Conservation (phyloP, 768 basidiomycete species). For the Termitomyces sp. region DNA sequence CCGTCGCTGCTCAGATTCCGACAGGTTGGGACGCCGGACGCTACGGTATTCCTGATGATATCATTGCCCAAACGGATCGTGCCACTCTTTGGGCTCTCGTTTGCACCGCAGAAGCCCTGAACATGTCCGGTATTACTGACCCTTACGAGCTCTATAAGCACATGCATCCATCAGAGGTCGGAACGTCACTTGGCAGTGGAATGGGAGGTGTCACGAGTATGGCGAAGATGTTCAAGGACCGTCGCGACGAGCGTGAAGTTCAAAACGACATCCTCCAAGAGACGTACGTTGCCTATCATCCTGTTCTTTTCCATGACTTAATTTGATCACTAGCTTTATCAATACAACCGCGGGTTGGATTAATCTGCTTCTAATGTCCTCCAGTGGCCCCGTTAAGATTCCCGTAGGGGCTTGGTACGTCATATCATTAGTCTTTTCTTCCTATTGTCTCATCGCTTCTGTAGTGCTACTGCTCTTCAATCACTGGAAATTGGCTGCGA, state of each 20-base stretch:
- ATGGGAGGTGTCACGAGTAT: constrained; percentile 95
- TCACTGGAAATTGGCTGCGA: constrained; percentile 99
- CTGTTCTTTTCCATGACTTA: not conserved
- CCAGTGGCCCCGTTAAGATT: constrained; percentile 97
- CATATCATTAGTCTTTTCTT: not conserved
- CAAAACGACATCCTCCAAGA: constrained; percentile 99
- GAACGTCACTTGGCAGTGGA: constrained; percentile 90
- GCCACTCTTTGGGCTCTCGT: constrained; percentile 93
- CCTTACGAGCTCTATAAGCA: constrained; percentile 97
- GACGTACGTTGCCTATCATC: constrained; percentile 61
- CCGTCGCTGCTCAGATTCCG: constrained; percentile 94
- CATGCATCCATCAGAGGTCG: constrained; percentile 95
- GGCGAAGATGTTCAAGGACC: constrained; percentile 98
- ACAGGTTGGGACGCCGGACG: constrained; percentile 97
- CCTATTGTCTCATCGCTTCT: constrained; percentile 5
- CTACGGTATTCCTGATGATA: constrained; percentile 96
- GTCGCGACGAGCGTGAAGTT: constrained; percentile 95
- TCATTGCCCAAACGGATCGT: constrained; percentile 91
- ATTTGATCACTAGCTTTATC: constrained; percentile 69
- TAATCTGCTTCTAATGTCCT: constrained; percentile 90
- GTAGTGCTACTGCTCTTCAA: constrained; percentile 92
- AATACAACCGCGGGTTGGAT: constrained; percentile 99
- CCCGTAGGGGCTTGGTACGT: constrained; percentile 96
- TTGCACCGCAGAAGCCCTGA: constrained; percentile 91
- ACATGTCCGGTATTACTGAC: constrained; percentile 95